Evolutionary conservation across 108 stramenopile genomes (phyloP).

Genomic region (Cyclotella cryptica): DNA sequence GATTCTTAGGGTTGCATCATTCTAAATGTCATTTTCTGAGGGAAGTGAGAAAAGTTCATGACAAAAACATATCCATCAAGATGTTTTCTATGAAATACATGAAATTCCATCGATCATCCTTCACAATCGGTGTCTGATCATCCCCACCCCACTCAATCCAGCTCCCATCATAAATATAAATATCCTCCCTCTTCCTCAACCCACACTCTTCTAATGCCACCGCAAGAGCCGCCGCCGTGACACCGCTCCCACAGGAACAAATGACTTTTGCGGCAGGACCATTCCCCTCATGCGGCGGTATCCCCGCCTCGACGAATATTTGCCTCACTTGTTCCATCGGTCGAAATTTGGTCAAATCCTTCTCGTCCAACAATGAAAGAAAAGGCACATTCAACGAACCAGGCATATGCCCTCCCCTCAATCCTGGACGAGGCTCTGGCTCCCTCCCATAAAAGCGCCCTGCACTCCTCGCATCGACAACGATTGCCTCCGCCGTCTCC

Average conservation of each 20-base stretch:
- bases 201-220: conserved; percentile 73
- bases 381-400: conserved; percentile 74
- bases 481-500: conserved; percentile 22
- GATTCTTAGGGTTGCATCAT: too few species aligned
- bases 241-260: conserved; percentile 76
- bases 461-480: conserved; percentile 67
- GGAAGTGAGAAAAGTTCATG: too few species aligned
- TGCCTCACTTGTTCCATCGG: conserved; percentile 47
- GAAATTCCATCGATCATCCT: not conserved
- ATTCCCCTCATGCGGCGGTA: conserved; percentile 30
- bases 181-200: conserved; percentile 43
- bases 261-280: conserved; percentile 37
- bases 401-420: conserved; percentile 69
- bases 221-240: conserved; percentile 71
- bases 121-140: conserved; percentile 61
- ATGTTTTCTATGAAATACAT: too few species aligned
- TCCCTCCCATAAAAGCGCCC: conserved; percentile 51
- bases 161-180: conserved; percentile 74
- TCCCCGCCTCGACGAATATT: conserved; percentile 54
- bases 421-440: conserved; percentile 56
- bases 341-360: conserved; percentile 51
- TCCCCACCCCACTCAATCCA: conserved; percentile 77
- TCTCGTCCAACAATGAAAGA: conserved; percentile 38
- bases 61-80: too few species aligned
- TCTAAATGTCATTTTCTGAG: too few species aligned